Evolutionary conservation across 306 rosid species (phyloP).

Genomic region (Rubus parviflorus): DNA sequence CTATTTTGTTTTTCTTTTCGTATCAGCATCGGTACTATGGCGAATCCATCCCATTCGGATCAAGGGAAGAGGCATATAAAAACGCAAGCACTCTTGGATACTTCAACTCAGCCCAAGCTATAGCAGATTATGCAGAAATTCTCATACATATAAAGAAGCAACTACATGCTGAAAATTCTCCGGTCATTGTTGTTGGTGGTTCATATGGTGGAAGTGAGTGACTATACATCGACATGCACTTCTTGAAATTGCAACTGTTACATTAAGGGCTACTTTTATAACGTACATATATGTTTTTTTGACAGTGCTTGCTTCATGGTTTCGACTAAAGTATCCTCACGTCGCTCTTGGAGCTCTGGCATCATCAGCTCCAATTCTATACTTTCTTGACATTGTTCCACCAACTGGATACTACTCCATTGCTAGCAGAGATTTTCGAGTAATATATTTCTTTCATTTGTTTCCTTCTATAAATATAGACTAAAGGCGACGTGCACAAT

Average conservation of each 20-base stretch:
- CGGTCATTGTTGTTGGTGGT: conserved; percentile 51
- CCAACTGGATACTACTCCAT: conserved; percentile 48
- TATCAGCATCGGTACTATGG: no score
- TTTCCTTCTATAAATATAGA: neutral
- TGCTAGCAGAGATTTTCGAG: conserved; percentile 45
- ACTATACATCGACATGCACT: no score
- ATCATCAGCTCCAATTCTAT: conserved; percentile 64
- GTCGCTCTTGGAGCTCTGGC: conserved; percentile 68
- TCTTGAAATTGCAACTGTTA: neutral
- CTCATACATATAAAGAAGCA: no score
- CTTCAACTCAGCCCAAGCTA: no score
- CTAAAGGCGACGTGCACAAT: no score
- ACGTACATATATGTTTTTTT: neutral
- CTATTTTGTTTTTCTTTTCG: no score
- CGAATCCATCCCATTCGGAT: no score
- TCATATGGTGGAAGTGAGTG: conserved; percentile 74
- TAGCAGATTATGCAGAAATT: no score
- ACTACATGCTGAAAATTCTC: conserved; percentile 21
- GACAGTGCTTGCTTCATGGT: conserved; percentile 46
- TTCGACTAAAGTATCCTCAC: conserved; percentile 75
- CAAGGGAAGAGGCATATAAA: no score
- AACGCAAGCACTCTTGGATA: no score
- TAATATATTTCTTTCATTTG: conserved; percentile 9
- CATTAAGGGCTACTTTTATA: no score
- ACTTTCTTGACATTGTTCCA: conserved; percentile 44